Evolutionary conservation across 1,284 basidiomycete species (phyloP).

Genomic region (Cryptococcus hybrid): DNA sequence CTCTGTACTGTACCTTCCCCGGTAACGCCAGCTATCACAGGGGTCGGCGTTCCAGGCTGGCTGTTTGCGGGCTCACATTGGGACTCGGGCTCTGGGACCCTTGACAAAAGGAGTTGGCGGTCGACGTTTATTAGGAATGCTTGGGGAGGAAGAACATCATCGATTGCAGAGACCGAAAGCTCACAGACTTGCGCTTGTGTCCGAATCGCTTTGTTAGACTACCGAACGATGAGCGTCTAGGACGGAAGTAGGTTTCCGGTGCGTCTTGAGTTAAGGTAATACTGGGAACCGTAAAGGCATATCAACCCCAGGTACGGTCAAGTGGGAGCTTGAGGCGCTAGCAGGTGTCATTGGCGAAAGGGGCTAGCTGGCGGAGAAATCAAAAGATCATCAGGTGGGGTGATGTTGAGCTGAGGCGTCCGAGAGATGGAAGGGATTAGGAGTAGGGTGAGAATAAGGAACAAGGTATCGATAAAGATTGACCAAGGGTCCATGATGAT

Average conservation of each 20-base stretch:
- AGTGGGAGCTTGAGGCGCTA: not conserved
- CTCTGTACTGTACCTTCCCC: not conserved
- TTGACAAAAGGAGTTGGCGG: conserved; percentile 33
- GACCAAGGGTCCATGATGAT: conserved; percentile 1
- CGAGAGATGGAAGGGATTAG: conserved; percentile 12
- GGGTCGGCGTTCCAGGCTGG: not conserved
- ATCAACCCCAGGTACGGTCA: conserved; percentile 4
- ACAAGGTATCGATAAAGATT: conserved; percentile 20
- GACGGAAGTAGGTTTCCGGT: not conserved
- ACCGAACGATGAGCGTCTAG: not conserved
- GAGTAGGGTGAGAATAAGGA: conserved; percentile 24
- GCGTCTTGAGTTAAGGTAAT: conserved; percentile 16
- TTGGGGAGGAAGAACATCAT: conserved; percentile 18
- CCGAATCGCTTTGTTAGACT: not conserved
- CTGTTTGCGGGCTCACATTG: conserved; percentile 1
- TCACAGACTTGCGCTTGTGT: conserved; percentile 33
- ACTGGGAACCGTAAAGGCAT: conserved; percentile 9
- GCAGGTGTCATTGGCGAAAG: conserved; percentile 1
- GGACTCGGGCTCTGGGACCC: conserved; percentile 10
- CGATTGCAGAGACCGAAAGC: conserved; percentile 31
- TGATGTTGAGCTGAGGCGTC: not conserved
- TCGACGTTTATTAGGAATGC: conserved; percentile 8
- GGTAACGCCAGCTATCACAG: not conserved
- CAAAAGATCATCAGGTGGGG: conserved; percentile 2
- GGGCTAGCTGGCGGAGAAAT: conserved; percentile 4